phyloP scores from a whole-genome alignment of 2,329 filamentous ascomycete genomes.

The Fusarium pininemorale region DNA sequence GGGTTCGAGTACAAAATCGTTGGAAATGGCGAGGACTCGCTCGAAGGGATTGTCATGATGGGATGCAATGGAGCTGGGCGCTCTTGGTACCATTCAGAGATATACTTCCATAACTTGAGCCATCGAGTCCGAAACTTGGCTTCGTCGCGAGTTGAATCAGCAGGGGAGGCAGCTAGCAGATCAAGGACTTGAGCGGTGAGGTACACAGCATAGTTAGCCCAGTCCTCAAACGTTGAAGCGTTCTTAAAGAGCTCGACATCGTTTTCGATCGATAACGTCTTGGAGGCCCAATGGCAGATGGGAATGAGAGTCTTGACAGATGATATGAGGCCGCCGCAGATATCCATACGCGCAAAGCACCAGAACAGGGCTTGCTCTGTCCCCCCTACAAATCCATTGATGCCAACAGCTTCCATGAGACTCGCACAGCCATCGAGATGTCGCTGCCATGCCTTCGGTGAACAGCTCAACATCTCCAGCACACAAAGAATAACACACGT shows the following conservation, averaged over 20 bases:
- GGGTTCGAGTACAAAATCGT: slow-evolving; percentile 61
- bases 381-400: slow-evolving; percentile 60
- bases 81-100: slow-evolving; percentile 53
- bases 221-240: slow-evolving; percentile 53
- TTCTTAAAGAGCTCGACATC: slow-evolving; percentile 49
- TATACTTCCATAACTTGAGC: slow-evolving; percentile 50
- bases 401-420: slow-evolving; percentile 59
- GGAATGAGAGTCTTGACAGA: slow-evolving; percentile 61
- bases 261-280: slow-evolving; percentile 41
- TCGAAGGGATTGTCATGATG: slow-evolving; percentile 47
- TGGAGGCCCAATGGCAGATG: slow-evolving; percentile 56
- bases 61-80: slow-evolving; percentile 50
- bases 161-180: slow-evolving; percentile 45
- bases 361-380: slow-evolving; percentile 62
- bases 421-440: slow-evolving; percentile 63
- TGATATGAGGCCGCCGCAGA: slow-evolving; percentile 62
- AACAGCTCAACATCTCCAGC: slow-evolving; percentile 62
- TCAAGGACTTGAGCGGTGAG: slow-evolving; percentile 56
- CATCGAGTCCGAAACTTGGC: slow-evolving; percentile 45
- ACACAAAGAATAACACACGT: slow-evolving; percentile 64
- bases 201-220: slow-evolving; percentile 61
- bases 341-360: slow-evolving; percentile 65
- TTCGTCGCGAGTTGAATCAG: slow-evolving; percentile 34
- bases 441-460: slow-evolving; percentile 59
- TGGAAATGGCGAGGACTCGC: slow-evolving; percentile 59